These are phyloP conservation scores for Phytophthora pisi DNA, from an alignment of 352 stramenopile genomes.

Conservation along the genomic window DNA sequence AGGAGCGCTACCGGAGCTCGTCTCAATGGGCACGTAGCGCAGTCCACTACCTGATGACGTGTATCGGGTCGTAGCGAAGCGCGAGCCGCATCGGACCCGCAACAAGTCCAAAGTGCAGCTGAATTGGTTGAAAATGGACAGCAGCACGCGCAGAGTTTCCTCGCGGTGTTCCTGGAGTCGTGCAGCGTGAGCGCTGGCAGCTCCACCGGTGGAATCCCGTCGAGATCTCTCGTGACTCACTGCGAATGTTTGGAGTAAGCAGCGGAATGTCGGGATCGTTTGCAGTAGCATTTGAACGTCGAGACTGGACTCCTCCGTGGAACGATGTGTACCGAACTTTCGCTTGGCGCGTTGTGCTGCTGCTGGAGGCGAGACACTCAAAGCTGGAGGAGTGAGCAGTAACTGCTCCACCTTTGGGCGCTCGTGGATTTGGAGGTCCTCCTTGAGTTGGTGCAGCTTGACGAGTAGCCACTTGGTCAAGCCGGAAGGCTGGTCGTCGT, in stretches of 20 bases:
- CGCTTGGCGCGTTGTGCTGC: slow-evolving; percentile 6
- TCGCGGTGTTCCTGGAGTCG: slow-evolving; percentile 29
- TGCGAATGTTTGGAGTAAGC: slow-evolving; percentile 26
- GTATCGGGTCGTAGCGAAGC: slow-evolving; percentile 15
- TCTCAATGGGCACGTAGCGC: neutral
- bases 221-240: slow-evolving; percentile 10
- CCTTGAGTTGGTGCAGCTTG: slow-evolving; percentile 46
- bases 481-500: slow-evolving; percentile 26
- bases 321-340: neutral
- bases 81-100: slow-evolving; percentile 32
- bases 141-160: slow-evolving; percentile 28
- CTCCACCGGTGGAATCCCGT: slow-evolving; percentile 12
- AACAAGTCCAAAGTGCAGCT: slow-evolving; percentile 30
- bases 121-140: slow-evolving; percentile 33
- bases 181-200: slow-evolving; percentile 20
- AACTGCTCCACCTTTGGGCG: slow-evolving; percentile 33
- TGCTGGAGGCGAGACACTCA: slow-evolving; percentile 11
- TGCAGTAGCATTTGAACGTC: slow-evolving; percentile 34
- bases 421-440: slow-evolving; percentile 44
- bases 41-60: neutral
- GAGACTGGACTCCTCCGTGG: neutral
- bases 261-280: slow-evolving; percentile 37
- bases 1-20: neutral
- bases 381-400: slow-evolving; percentile 22
- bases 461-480: slow-evolving; percentile 40